Evolutionary conservation across 2,329 filamentous ascomycete genomes (phyloP), one percentile per base, ranked within the genome.

Genomic region (Lecanicillium sp.): DNA sequence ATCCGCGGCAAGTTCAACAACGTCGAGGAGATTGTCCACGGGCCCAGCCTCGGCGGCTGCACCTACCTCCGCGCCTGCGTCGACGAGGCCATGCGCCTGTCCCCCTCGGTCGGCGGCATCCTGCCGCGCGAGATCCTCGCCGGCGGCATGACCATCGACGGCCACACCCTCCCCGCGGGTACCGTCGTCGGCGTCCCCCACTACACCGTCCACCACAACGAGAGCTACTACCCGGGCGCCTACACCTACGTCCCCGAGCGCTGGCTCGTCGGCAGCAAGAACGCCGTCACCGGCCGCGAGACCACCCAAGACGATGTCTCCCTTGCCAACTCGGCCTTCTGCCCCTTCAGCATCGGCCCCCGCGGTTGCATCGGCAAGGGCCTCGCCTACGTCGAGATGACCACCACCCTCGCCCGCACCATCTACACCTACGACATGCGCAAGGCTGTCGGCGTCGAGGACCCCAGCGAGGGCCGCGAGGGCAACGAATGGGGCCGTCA

Each of bases 311-410:
- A 73, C 2, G 75, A 79, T 44, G 67, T 79, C 2, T 67, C 71
- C 3, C 59, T 69, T 5, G 83, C 85, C 2, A 77, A 84, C 43
- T 74, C 72, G 27, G 86, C 86, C 0, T 91, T 87, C 65, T 88
- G 83, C 53, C 84, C 87, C 2, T 89, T 89, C 57, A 82, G 77
- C 38, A 70, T 87, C 52, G 85, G 85, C 0, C 80, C 83, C 0
- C 69, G 84, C 10, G 83, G 83, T 2, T 89, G 85, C 59, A 86
- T 88, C 47, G 85, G 84, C 0, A 87, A 87, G 71, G 75, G 76
- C 0, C 65, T 86, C 37, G 83, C 83, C 2, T 84, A 86, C 56
- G 72, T 78, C 37, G 83, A 87, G 68, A 77, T 86, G 74, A 77
- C 70, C 44, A 75, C 78, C 5, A 77, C 81, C 2, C 62, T 87